A percentile compares a stretch with the other conserved stretches of the same genome.
Evolutionary conservation across 2,329 filamentous ascomycete genomes (phyloP).

Genomic region (Thyridium curvatum): DNA sequence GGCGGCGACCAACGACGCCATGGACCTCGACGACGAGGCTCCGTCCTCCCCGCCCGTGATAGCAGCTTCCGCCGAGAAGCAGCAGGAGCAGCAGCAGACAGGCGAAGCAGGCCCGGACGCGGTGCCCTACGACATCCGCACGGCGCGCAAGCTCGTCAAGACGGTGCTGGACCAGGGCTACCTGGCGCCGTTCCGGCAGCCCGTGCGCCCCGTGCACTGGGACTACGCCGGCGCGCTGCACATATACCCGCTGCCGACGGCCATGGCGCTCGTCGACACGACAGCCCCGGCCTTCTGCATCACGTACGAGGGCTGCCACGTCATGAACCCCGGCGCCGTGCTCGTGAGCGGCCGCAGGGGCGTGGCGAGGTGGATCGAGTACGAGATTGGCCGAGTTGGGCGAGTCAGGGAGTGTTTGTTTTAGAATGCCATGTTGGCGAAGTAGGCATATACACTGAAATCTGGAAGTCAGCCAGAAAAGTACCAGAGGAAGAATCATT

Average conservation of each 20-base stretch:
- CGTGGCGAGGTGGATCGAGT: slow-evolving; percentile 81
- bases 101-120: slow-evolving; percentile 19
- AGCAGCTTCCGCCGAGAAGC: no score
- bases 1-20: slow-evolving; percentile 4
- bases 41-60: slow-evolving; percentile 15
- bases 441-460: no score
- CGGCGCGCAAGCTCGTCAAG: slow-evolving; percentile 76
- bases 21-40: slow-evolving; percentile 6
- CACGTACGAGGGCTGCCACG: slow-evolving; percentile 92
- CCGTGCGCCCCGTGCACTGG: slow-evolving; percentile 79
- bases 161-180: slow-evolving; percentile 88
- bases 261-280: slow-evolving; percentile 75
- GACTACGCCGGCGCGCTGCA: slow-evolving; percentile 72
- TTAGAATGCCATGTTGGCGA: no score
- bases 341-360: slow-evolving; percentile 63
- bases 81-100: slow-evolving; percentile 14
- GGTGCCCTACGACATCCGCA: slow-evolving; percentile 44
- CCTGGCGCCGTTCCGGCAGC: slow-evolving; percentile 79
- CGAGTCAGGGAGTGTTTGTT: slow-evolving; percentile 57
- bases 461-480: no score
- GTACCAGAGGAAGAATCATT: no score
- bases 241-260: slow-evolving; percentile 82
- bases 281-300: slow-evolving; percentile 78
- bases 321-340: slow-evolving; percentile 84
- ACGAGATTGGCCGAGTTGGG: slow-evolving; percentile 61